These are phyloP conservation scores for Boletus speciosus DNA, from an alignment of 768 basidiomycete genomes.

Conservation along the genomic window DNA sequence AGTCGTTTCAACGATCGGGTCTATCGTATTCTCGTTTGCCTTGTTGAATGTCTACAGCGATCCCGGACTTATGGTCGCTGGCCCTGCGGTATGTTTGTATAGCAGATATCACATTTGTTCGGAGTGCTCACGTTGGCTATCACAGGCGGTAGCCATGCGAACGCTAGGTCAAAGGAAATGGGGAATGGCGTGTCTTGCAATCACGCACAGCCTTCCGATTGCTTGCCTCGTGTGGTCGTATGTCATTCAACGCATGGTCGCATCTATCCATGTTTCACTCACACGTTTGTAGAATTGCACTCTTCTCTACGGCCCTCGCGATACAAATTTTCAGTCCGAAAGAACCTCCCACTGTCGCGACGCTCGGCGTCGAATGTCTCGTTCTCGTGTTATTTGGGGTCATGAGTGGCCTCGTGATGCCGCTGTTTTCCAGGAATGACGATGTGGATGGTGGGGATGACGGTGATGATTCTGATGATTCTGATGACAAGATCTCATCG, in stretches of 20 bases:
- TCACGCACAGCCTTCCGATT: conserved; percentile 13
- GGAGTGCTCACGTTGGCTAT: background rate
- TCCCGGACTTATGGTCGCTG: background rate
- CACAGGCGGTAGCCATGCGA: background rate
- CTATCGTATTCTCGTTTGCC: conserved; percentile 13
- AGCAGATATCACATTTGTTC: background rate
- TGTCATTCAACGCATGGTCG: background rate
- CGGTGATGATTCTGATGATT: too few species aligned
- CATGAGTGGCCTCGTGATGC: conserved; percentile 1
- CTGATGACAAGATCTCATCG: background rate
- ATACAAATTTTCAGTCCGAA: conserved; percentile 7
- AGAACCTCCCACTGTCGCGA: background rate
- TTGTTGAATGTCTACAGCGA: conserved; percentile 12
- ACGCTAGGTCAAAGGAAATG: background rate
- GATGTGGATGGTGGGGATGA: too few species aligned
- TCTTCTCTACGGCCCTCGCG: conserved; percentile 6
- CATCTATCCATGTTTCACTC: background rate
- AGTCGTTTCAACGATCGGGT: conserved; percentile 10
- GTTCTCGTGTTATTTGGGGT: background rate
- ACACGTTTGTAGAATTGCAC: background rate
- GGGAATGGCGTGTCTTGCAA: conserved; percentile 10
- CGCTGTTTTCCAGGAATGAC: background rate
- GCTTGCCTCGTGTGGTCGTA: conserved; percentile 16
- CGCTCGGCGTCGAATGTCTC: conserved; percentile 5
- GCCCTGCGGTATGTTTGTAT: conserved; percentile 7